Percentiles rank a stretch among this genome's conserved stretches.
phyloP scores from a whole-genome alignment of 202 grass and related monocot species.

The Musa balbisiana region DNA sequence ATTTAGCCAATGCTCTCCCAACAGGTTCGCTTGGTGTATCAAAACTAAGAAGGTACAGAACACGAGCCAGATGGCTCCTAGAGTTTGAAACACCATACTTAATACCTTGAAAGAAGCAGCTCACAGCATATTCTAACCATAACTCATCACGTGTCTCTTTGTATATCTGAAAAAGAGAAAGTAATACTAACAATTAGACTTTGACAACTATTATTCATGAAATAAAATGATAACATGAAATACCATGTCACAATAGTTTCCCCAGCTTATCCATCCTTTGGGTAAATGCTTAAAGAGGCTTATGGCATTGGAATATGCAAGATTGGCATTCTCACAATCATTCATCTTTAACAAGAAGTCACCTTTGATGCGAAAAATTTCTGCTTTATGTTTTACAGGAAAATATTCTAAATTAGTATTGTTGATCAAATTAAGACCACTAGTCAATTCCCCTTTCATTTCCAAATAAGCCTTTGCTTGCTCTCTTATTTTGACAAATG shows the following conservation, averaged over 20 bases:
- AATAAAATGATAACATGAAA: not conserved
- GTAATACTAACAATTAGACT: not conserved
- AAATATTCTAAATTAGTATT: constrained; percentile 98
- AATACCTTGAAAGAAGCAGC: constrained; percentile 95
- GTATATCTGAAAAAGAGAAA: constrained; percentile 52
- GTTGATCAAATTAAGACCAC: constrained; percentile 86
- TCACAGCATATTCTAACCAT: constrained; percentile 89
- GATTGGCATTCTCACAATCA: constrained; percentile 63
- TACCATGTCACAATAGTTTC: constrained; percentile 99
- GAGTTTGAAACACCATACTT: constrained; percentile 96
- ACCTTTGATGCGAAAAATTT: constrained; percentile 95
- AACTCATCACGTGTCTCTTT: constrained; percentile 83
- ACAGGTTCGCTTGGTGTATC: constrained; percentile 93
- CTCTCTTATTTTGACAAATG: constrained; percentile 99
- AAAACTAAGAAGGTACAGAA: constrained; percentile 97
- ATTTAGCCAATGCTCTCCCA: constrained; percentile 84
- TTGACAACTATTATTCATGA: not conserved
- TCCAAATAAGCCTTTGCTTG: constrained; percentile 97
- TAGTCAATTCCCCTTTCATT: constrained; percentile 93
- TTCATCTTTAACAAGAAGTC: constrained; percentile 91
- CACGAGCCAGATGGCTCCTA: constrained; percentile 84
- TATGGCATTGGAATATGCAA: constrained; percentile 77
- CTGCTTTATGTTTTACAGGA: constrained; percentile 89
- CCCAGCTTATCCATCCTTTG: constrained; percentile 99
- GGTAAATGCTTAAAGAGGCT: constrained; percentile 89